A percentile compares a stretch with the other conserved stretches of the same genome.
Conservation (phyloP, 352 stramenopile species). For the Pythium aristosporum region DNA sequence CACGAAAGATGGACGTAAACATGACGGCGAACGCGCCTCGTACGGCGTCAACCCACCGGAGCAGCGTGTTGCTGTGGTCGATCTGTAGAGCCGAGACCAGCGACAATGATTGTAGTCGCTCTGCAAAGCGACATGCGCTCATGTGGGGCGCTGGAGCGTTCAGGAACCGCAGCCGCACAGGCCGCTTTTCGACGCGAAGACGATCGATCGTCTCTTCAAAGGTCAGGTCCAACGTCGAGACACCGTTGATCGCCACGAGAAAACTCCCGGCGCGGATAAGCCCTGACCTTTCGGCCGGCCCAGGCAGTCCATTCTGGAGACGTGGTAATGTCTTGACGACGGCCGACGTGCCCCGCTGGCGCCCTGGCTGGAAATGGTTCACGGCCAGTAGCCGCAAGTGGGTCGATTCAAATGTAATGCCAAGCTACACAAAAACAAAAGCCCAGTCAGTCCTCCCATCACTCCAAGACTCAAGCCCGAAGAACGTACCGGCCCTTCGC, state of each 20-base stretch:
- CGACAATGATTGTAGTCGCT: conserved; percentile 51
- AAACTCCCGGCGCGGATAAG: conserved; percentile 56
- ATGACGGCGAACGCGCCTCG: conserved; percentile 60
- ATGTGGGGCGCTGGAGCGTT: conserved; percentile 50
- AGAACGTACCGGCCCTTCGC: conserved; percentile 48
- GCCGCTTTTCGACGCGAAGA: conserved; percentile 43
- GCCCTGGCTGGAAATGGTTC: conserved; percentile 45
- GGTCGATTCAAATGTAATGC: conserved; percentile 78
- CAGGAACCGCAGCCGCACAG: conserved; percentile 61
- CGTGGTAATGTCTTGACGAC: conserved; percentile 69
- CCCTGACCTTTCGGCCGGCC: conserved; percentile 58
- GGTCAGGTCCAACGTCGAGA: conserved; percentile 56
- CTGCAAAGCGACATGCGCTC: conserved; percentile 57
- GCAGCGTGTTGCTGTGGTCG: conserved; percentile 38
- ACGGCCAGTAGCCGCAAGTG: conserved; percentile 62
- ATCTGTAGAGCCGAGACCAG: conserved; percentile 51
- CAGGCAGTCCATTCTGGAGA: conserved; percentile 54
- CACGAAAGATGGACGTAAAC: conserved; percentile 64
- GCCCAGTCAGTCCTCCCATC: background rate
- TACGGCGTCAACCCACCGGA: conserved; percentile 61
- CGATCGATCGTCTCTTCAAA: conserved; percentile 67
- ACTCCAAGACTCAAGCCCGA: background rate
- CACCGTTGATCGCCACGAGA: conserved; percentile 69
- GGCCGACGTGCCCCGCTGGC: conserved; percentile 44
- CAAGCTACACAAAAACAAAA: conserved; percentile 38